Evolutionary conservation across 805 yeast species (phyloP), one percentile per base, ranked within the genome.

Genomic region (Torulaspora quercuum): DNA sequence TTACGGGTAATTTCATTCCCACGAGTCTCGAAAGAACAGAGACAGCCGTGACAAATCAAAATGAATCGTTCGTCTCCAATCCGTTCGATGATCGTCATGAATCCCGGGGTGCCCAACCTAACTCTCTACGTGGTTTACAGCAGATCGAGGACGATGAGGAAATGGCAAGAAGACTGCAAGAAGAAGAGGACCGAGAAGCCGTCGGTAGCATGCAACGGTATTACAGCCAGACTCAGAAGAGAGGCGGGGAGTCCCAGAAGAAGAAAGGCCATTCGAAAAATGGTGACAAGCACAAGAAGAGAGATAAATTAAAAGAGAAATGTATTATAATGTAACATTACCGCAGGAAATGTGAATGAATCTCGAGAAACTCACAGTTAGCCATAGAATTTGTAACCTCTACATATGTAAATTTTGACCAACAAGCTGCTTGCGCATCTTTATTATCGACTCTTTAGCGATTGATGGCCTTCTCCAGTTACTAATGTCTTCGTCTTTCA

Each of bases 1-100:
- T 75, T 56, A 74, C 76, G 9, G 95, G 92, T 2, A 69, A 67
- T 12, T 85, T 85, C 46, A 56, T 68, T 6, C 80, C 80, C 1
- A 54, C 69, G 1, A 44, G 45, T 23, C 37, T 46, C 18, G 46
- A 42, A n/a, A 35, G 46, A 11, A 31, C 46, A 1, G 31, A 33
- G 6, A 37, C 45, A 7, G 29, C 36, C 7, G 42, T 25, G 5
- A 34, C 47, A 1, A 18, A 27, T n/a, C 35, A 36, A 12, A 26
- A 37, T 16, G 39, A 35, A n/a, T 37, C 42, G 9, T 21, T 36
- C 3, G 35, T 40, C 4, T 48, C 51, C 11, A 50, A 55, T 29
- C 60, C 60, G 24, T 55, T 55, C 27, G 35, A 44, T 23, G 56
- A 48, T 32, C 41, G 33, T 5, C 35, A 45, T 13, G 43, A 40